These are phyloP conservation scores for Pseudopithomyces maydicus DNA, from an alignment of 2,329 filamentous ascomycete genomes.

Conservation along the genomic window DNA sequence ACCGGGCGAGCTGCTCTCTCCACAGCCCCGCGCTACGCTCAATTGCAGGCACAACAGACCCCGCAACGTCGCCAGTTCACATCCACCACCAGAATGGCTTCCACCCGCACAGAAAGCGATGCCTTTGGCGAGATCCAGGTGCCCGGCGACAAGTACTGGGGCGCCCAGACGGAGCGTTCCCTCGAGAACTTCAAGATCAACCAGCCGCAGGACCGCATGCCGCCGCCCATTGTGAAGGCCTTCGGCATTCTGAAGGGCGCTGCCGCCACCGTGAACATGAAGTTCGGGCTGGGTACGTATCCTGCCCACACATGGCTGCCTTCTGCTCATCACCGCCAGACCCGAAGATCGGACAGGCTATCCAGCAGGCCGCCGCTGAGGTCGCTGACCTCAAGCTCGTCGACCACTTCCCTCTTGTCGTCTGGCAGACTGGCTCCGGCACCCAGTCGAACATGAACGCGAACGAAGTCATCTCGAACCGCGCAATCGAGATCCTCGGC, in stretches of 20 bases:
- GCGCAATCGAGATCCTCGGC: conserved; percentile 95
- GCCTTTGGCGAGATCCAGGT: conserved; percentile 98
- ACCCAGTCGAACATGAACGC: conserved; percentile 99
- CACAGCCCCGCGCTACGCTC: conserved; percentile 25
- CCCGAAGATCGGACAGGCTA: conserved; percentile 86
- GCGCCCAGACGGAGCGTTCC: conserved; percentile 94
- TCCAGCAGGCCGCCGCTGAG: conserved; percentile 91
- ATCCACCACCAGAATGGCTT: conserved; percentile 42
- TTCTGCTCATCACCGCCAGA: conserved; percentile 57
- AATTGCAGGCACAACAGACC: conserved; percentile 21
- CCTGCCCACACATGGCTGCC: not conserved
- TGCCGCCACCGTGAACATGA: conserved; percentile 93
- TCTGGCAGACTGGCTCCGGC: conserved; percentile 98
- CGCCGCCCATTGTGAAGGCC: conserved; percentile 85
- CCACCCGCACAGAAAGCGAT: conserved; percentile 86
- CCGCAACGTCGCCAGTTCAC: conserved; percentile 37
- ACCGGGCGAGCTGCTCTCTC: conserved; percentile 29
- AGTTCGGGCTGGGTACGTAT: conserved; percentile 78
- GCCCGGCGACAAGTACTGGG: conserved; percentile 94
- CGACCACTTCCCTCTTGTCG: conserved; percentile 97
- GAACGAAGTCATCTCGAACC: conserved; percentile 99
- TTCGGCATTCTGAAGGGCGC: conserved; percentile 98
- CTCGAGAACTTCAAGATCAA: conserved; percentile 99
- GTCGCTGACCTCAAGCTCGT: conserved; percentile 91
- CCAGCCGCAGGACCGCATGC: conserved; percentile 98